Conservation (phyloP, 164 flowering plant species). For the Umbellularia californica region DNA sequence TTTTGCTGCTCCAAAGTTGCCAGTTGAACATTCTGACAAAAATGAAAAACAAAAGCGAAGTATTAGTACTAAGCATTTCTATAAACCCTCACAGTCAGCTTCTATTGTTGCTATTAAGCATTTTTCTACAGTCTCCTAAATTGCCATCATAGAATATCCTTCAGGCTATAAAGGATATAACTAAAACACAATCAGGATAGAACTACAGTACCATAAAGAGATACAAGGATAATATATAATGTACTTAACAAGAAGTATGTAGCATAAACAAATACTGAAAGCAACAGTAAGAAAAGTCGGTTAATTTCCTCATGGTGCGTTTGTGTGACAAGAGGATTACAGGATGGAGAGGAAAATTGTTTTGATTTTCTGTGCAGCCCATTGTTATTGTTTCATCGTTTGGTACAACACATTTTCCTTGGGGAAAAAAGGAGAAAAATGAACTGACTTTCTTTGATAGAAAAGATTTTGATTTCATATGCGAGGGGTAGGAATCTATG, state of each 20-base stretch:
- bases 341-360: too few relatives aligned
- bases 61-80: background rate
- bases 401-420: too few relatives aligned
- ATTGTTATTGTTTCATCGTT: too few relatives aligned
- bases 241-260: background rate
- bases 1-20: conserved; percentile 62
- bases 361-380: too few relatives aligned
- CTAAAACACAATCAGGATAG: too few relatives aligned
- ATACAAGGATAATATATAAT: background rate
- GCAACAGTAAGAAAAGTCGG: background rate
- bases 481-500: too few relatives aligned
- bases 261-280: background rate
- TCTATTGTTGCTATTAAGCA: background rate
- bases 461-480: too few relatives aligned
- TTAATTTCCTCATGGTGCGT: background rate
- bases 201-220: background rate
- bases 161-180: too few relatives aligned
- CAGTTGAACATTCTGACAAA: conserved; percentile 46
- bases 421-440: too few relatives aligned
- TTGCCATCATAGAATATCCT: background rate
- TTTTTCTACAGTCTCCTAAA: background rate
- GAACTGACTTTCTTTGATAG: too few relatives aligned
- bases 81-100: background rate
- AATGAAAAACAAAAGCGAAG: conserved; percentile 6
- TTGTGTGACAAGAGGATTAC: too few relatives aligned